Evolutionary conservation across 2,329 filamentous ascomycete genomes (phyloP).

Genomic region (Aspergillus arachidicola): DNA sequence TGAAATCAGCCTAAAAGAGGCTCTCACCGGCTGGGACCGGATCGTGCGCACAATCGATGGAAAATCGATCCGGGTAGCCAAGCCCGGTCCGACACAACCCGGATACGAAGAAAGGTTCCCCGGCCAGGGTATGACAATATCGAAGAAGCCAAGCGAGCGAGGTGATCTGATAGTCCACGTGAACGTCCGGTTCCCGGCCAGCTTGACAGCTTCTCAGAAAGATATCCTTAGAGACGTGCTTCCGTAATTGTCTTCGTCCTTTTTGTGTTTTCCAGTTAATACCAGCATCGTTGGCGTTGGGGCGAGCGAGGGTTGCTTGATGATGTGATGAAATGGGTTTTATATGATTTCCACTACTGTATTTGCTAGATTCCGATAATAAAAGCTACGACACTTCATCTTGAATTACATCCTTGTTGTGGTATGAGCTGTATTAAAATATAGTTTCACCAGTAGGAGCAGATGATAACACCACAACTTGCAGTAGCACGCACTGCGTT

Average conservation of each 20-base stretch:
- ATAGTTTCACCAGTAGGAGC: background rate
- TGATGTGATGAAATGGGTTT: conserved; percentile 16
- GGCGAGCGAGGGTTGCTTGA: conserved; percentile 20
- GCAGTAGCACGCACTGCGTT: background rate
- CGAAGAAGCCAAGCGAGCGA: conserved; percentile 80
- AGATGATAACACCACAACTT: background rate
- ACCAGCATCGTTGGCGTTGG: conserved; percentile 31
- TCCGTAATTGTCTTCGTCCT: conserved; percentile 33
- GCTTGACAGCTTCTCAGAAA: conserved; percentile 77
- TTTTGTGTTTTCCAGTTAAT: conserved; percentile 4
- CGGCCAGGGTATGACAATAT: conserved; percentile 87
- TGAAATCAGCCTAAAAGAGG: conserved; percentile 87
- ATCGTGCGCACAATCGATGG: conserved; percentile 94
- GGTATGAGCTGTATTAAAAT: background rate
- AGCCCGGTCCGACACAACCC: conserved; percentile 81
- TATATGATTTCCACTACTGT: conserved; percentile 2
- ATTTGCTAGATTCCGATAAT: background rate
- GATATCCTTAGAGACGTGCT: conserved; percentile 77
- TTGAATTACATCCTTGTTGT: background rate
- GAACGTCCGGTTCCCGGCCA: conserved; percentile 88
- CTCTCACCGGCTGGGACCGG: conserved; percentile 87
- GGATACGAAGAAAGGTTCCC: conserved; percentile 82
- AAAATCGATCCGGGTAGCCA: conserved; percentile 77
- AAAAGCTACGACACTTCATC: background rate
- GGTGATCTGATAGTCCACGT: conserved; percentile 89